Evolutionary conservation across 2,329 filamentous ascomycete species (phyloP), one percentile per base, ranked within the genome.

Genomic region (Neopestalotiopsis sp.): DNA sequence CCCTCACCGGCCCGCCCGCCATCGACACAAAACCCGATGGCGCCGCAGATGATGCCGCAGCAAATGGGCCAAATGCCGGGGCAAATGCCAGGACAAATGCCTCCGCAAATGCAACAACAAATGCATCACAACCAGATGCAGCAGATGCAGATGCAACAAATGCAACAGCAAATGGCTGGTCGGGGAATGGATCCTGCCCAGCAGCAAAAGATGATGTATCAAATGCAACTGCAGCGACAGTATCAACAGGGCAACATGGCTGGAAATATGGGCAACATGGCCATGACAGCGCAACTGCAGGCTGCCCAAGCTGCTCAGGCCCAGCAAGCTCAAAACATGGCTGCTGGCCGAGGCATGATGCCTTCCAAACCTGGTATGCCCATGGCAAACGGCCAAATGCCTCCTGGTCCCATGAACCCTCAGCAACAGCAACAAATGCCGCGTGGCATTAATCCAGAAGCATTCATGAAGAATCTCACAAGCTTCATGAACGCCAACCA

Each of bases 201-300:
- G 75, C 90, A 94, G 72, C 92, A 94, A 75, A 87, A 94, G 78
- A 86, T 89, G 68, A 82, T 91, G 63, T 95, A 97, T 75, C 93
- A 97, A 74, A 92, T 97, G 89, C 92, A 93, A 70, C 81, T 97
- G 66, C 93, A 97, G 75, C 89, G 92, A 68, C 93, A 95, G 75
- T 86, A 92, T 56, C 90, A 92, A 70, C 89, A 91, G 71, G 84
- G 80, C 59, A 85, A 84, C 32, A 62, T 62, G 59, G 14, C 59
- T 40, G 59, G 59, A 40, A 62, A 62, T 20, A 62, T 62, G 59
- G 59, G 59, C 14, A 62, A 42, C 49, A 84, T 87, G 76, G 84
- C 86, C 65, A 84, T 84, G 78, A 71, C 69, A 12, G 81, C 82
- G 14, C 86, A 89, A 69, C 84, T 90, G 83, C 88, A 88, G 72